Evolutionary conservation across 768 basidiomycete genomes (phyloP).

Genomic region (Pholiota microspora): DNA sequence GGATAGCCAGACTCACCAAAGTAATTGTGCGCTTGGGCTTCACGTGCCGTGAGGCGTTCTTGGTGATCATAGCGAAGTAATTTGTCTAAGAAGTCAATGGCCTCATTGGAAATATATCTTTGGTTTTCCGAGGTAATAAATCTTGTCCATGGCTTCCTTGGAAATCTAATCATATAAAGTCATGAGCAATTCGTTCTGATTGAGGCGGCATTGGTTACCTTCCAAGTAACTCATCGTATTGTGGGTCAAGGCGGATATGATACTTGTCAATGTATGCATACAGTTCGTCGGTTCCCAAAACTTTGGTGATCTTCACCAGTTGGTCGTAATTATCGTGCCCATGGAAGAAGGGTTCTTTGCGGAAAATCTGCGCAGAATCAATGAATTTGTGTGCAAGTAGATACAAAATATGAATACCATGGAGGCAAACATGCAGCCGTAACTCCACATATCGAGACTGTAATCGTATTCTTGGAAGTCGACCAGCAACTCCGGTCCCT

Average conservation of each 20-base stretch:
- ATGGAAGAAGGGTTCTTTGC: slow-evolving; percentile 99
- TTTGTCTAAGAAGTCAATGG: slow-evolving; percentile 94
- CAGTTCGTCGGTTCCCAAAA: slow-evolving; percentile 93
- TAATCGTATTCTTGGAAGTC: slow-evolving; percentile 99
- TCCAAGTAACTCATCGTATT: slow-evolving; percentile 92
- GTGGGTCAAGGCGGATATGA: slow-evolving; percentile 92
- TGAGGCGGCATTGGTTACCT: slow-evolving; percentile 39
- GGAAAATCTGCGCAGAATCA: slow-evolving; percentile 73
- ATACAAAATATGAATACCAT: slow-evolving; percentile 61
- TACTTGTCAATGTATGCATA: slow-evolving; percentile 94
- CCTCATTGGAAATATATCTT: slow-evolving; percentile 94
- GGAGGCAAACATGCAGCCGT: slow-evolving; percentile 98
- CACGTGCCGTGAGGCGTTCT: slow-evolving; percentile 91
- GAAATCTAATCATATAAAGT: slow-evolving; percentile 56
- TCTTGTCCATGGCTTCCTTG: slow-evolving; percentile 91
- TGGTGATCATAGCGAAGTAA: slow-evolving; percentile 96
- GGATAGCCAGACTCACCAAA: slow-evolving; percentile 56
- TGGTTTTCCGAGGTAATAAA: slow-evolving; percentile 97
- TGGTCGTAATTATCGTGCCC: slow-evolving; percentile 99
- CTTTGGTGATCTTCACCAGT: slow-evolving; percentile 96
- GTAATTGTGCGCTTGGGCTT: slow-evolving; percentile 91
- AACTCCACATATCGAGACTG: slow-evolving; percentile 98
- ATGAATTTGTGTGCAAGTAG: slow-evolving; percentile 5
- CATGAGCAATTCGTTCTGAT: neutral
- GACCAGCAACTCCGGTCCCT: slow-evolving; percentile 93